Base-by-base conservation (phyloP, 208 protist species). In the Trypanosoma scelopori region DNA sequence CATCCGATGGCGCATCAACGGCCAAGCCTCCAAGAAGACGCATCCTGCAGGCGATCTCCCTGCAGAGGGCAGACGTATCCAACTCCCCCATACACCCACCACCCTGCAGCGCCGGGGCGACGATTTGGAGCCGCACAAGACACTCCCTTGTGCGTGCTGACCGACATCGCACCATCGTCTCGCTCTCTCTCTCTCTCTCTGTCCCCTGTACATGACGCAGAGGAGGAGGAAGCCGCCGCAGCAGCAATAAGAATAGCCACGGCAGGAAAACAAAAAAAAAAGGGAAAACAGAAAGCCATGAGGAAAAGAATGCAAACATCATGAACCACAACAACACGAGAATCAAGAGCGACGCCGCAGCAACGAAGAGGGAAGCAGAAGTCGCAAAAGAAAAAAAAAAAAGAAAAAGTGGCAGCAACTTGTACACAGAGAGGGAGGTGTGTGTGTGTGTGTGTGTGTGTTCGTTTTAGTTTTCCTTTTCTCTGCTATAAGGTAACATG, bases 351-450 rank as follows among this genome's bases (percentile, higher is more conserved):
- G 28, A 28, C 5, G 15, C 41, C 35, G 3, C 13, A 23, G 3
- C 13, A 55, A 28, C 5, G 15, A 55, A 55, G 15, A 55, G 28
- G 28, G 28, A 55, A 55, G 47, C n/a, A n/a, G n/a, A n/a, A n/a
- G n/a, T n/a, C n/a, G n/a, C n/a, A 37, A 28, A 68, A 60, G 46
- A 67, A 16, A 59, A 46, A 57, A 57, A 59, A 63, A 62, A 39
- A 42, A 52, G 27, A 71, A 42, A 41, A 25, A 64, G 25, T 20
- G n/a, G n/a, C n/a, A n/a, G n/a, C n/a, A n/a, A n/a, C n/a, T n/a
- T n/a, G n/a, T n/a, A n/a, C n/a, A n/a, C n/a, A n/a, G n/a, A n/a
- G n/a, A n/a, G n/a, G n/a, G n/a, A n/a, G n/a, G n/a, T n/a, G n/a
- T n/a, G n/a, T n/a, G n/a, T n/a, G n/a, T n/a, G n/a, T n/a, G n/a